Percentiles rank a stretch among this genome's conserved stretches.
Conservation (phyloP, 208 protist genomes). For the Crithidia fasciculata region DNA sequence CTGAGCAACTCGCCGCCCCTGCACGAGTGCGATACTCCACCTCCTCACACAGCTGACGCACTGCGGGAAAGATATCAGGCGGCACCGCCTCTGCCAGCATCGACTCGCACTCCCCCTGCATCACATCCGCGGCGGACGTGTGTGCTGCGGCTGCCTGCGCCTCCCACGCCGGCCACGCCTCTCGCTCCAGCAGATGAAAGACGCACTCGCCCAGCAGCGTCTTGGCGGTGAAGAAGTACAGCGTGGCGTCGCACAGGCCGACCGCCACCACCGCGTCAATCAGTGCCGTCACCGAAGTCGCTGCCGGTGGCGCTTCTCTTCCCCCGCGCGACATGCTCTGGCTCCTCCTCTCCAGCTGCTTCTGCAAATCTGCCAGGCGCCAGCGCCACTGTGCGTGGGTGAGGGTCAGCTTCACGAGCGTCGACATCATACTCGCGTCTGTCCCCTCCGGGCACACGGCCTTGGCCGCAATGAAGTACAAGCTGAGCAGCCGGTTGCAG, state of each 20-base stretch:
- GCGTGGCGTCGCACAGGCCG: constrained; percentile 75
- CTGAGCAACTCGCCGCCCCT: neutral
- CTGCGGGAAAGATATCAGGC: neutral
- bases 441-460: constrained; percentile 45
- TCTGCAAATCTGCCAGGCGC: constrained; percentile 6
- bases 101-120: too few species aligned
- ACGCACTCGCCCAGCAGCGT: constrained; percentile 63
- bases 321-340: neutral
- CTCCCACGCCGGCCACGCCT: constrained; percentile 28
- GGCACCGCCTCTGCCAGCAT: too few species aligned
- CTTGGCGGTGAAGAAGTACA: constrained; percentile 69
- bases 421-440: constrained; percentile 77
- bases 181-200: constrained; percentile 49
- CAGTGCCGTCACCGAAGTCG: constrained; percentile 41
- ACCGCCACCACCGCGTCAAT: constrained; percentile 83
- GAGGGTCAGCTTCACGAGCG: constrained; percentile 71
- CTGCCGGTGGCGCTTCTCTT: neutral
- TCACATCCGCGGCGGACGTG: too few species aligned
- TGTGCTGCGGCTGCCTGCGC: neutral
- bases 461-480: constrained; percentile 79
- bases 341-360: neutral
- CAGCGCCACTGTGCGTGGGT: constrained; percentile 65
- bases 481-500: constrained; percentile 60
- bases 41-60: constrained; percentile 7
- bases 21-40: constrained; percentile 20